phyloP scores from a whole-genome alignment of 805 yeast species.

The Candida ortonii region DNA sequence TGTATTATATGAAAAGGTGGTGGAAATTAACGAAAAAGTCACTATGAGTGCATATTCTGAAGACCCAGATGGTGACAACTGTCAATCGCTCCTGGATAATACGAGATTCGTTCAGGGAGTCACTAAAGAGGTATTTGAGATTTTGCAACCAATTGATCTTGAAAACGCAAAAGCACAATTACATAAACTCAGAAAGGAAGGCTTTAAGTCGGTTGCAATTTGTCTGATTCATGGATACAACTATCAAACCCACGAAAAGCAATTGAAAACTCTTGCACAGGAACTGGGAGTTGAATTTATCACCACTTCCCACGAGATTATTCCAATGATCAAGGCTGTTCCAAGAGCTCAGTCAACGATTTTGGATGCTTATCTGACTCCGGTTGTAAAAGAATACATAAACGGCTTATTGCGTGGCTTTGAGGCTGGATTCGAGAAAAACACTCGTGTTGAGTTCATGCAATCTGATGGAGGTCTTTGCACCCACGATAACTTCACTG shows the following conservation, averaged over 20 bases:
- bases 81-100: slow-evolving; percentile 19
- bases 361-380: slow-evolving; percentile 42
- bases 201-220: slow-evolving; percentile 33
- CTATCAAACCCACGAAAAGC: slow-evolving; percentile 36
- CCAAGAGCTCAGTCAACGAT: slow-evolving; percentile 40
- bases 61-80: slow-evolving; percentile 15
- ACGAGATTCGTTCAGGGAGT: slow-evolving; percentile 32
- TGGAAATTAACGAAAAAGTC: slow-evolving; percentile 19
- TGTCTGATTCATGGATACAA: slow-evolving; percentile 37
- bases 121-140: slow-evolving; percentile 37
- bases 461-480: slow-evolving; percentile 57
- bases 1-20: slow-evolving; percentile 16
- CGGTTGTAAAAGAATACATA: slow-evolving; percentile 37
- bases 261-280: slow-evolving; percentile 32
- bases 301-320: slow-evolving; percentile 34
- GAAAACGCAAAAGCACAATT: slow-evolving; percentile 22
- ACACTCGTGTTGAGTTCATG: slow-evolving; percentile 47
- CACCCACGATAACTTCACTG: slow-evolving; percentile 50
- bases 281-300: slow-evolving; percentile 48
- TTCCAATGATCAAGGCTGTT: slow-evolving; percentile 37
- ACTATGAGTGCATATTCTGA: slow-evolving; percentile 24
- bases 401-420: slow-evolving; percentile 35
- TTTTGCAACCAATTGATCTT: slow-evolving; percentile 33
- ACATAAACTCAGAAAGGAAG: slow-evolving; percentile 19
- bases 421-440: slow-evolving; percentile 30